Conservation (phyloP, 164 flowering plant species). For the Magnolia kwangsiensis region DNA sequence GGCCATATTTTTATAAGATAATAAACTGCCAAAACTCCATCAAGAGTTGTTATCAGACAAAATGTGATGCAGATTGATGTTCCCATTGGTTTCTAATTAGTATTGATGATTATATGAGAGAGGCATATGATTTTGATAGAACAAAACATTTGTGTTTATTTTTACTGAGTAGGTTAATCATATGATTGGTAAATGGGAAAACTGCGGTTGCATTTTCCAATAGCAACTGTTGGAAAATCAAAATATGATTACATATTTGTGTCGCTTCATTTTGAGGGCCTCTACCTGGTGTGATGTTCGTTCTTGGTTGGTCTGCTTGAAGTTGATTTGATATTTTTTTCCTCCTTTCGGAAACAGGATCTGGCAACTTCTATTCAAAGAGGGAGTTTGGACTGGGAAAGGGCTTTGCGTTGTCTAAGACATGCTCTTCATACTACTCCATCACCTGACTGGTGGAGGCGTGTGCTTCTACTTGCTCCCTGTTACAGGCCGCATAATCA, state of each 20-base stretch:
- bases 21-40: background rate
- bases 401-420: conserved; percentile 93
- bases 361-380: conserved; percentile 73
- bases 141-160: background rate
- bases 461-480: conserved; percentile 89
- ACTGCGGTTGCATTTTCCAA: too few species aligned
- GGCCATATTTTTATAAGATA: background rate
- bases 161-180: background rate
- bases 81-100: background rate
- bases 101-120: background rate
- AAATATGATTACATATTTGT: too few species aligned
- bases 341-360: conserved; percentile 46
- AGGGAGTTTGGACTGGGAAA: conserved; percentile 96
- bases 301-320: too few species aligned
- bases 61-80: background rate
- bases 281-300: too few species aligned
- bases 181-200: background rate
- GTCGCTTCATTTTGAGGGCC: too few species aligned
- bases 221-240: too few species aligned
- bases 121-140: background rate
- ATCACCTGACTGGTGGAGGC: conserved; percentile 99
- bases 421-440: conserved; percentile 94
- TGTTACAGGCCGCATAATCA: conserved; percentile 58
- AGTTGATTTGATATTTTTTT: background rate
- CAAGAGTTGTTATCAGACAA: background rate